phyloP scores from a whole-genome alignment of 2,329 filamentous ascomycete genomes.

The Colletotrichum gigasporum region DNA sequence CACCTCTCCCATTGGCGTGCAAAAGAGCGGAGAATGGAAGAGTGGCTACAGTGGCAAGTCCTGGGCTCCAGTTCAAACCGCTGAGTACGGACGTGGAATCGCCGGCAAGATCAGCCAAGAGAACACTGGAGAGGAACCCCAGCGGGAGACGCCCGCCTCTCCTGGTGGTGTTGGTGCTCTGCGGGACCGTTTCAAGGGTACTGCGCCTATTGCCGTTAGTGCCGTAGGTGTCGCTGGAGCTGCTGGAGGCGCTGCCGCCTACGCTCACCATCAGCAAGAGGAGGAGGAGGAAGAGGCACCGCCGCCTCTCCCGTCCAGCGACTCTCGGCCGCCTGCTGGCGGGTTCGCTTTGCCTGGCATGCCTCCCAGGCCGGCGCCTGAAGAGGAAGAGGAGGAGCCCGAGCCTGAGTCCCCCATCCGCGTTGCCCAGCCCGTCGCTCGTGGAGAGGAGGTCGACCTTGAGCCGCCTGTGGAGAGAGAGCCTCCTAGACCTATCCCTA shows the following conservation, averaged over 20 bases:
- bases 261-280: slow-evolving; percentile 40
- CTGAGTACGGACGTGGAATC: slow-evolving; percentile 72
- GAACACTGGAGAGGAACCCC: slow-evolving; percentile 65
- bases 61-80: slow-evolving; percentile 86
- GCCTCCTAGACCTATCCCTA: slow-evolving; percentile 68
- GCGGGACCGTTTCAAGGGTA: slow-evolving; percentile 83
- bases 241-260: slow-evolving; percentile 54
- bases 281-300: slow-evolving; percentile 57
- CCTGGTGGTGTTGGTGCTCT: slow-evolving; percentile 77
- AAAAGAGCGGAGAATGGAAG: slow-evolving; percentile 89
- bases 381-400: slow-evolving; percentile 65
- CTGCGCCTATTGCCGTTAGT: slow-evolving; percentile 71
- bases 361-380: slow-evolving; percentile 66
- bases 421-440: slow-evolving; percentile 85
- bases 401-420: slow-evolving; percentile 80
- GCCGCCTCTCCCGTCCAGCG: slow-evolving; percentile 61
- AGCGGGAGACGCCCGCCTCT: slow-evolving; percentile 60
- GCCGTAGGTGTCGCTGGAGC: slow-evolving; percentile 42
- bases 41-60: slow-evolving; percentile 90
- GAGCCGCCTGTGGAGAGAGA: slow-evolving; percentile 61
- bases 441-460: slow-evolving; percentile 63
- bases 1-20: slow-evolving; percentile 67
- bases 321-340: slow-evolving; percentile 70
- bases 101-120: slow-evolving; percentile 62
- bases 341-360: slow-evolving; percentile 84